Evolutionary conservation across 2,329 filamentous ascomycete genomes (phyloP).

Genomic region (Colletotrichum sp.): DNA sequence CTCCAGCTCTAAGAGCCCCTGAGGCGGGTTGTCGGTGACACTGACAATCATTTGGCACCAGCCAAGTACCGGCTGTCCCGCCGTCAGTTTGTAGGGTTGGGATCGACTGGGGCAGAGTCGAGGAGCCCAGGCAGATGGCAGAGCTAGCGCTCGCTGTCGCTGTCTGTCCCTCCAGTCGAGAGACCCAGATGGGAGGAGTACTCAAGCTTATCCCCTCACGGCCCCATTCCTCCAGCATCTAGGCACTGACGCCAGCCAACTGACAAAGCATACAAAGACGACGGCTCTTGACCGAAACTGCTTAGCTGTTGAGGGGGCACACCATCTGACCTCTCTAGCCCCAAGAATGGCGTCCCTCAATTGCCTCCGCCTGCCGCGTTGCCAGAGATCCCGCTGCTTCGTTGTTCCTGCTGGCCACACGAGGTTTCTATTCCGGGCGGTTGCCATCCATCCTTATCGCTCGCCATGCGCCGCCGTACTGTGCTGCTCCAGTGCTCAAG

Average conservation of each 20-base stretch:
- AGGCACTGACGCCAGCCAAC: background rate
- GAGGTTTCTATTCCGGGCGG: background rate
- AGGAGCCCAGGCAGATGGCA: background rate
- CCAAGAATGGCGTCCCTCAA: background rate
- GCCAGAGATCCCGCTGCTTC: background rate
- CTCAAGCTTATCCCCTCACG: background rate
- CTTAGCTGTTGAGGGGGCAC: background rate
- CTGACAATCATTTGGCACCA: background rate
- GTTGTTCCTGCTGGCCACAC: background rate
- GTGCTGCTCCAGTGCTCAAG: background rate
- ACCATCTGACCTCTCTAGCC: constrained; percentile 7
- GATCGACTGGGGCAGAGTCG: background rate
- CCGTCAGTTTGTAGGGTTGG: background rate
- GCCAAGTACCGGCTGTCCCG: constrained; percentile 3
- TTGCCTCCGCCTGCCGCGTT: background rate
- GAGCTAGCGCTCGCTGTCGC: background rate
- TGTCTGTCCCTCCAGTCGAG: background rate
- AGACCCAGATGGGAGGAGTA: background rate
- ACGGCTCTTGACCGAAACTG: background rate
- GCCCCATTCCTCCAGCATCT: background rate
- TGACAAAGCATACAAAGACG: constrained; percentile 1
- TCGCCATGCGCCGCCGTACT: background rate
- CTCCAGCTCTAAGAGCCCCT: background rate
- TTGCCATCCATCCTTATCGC: background rate
- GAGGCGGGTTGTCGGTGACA: background rate